phyloP scores from a whole-genome alignment of 768 basidiomycete species.

The Harrya chromipes region DNA sequence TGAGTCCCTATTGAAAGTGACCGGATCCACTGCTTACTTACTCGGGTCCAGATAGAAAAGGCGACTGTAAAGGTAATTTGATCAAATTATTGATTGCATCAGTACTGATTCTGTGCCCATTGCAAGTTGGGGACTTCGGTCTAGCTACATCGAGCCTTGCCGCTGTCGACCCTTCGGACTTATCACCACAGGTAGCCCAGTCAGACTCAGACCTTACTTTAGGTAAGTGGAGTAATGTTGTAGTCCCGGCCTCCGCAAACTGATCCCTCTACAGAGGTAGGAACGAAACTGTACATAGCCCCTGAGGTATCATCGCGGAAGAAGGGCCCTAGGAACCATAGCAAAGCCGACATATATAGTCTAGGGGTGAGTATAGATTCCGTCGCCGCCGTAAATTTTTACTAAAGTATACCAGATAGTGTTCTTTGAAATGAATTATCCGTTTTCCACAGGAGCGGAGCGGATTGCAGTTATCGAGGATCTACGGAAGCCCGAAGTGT shows the following conservation, averaged over 20 bases:
- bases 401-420: slow-evolving; percentile 58
- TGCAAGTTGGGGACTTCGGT: slow-evolving; percentile 86
- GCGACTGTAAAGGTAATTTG: slow-evolving; percentile 70
- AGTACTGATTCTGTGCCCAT: neutral
- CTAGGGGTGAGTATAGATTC: slow-evolving; percentile 63
- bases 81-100: neutral
- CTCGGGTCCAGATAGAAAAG: slow-evolving; percentile 58
- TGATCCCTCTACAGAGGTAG: slow-evolving; percentile 59
- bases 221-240: slow-evolving; percentile 38
- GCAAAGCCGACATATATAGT: slow-evolving; percentile 93
- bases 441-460: slow-evolving; percentile 78
- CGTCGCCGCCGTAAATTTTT: neutral
- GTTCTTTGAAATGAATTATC: slow-evolving; percentile 96
- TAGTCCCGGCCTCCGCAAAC: neutral
- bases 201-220: slow-evolving; percentile 72
- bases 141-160: slow-evolving; percentile 81
- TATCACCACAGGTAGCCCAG: slow-evolving; percentile 43
- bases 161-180: slow-evolving; percentile 71
- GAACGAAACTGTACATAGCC: slow-evolving; percentile 89
- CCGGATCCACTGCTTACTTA: neutral
- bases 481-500: slow-evolving; percentile 65
- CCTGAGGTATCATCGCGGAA: slow-evolving; percentile 77
- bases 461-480: slow-evolving; percentile 81
- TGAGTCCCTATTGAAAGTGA: slow-evolving; percentile 31
- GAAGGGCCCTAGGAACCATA: slow-evolving; percentile 68